These are phyloP conservation scores for Cucumis cinereus DNA, from an alignment of 306 rosid species.

Conservation along the genomic window DNA sequence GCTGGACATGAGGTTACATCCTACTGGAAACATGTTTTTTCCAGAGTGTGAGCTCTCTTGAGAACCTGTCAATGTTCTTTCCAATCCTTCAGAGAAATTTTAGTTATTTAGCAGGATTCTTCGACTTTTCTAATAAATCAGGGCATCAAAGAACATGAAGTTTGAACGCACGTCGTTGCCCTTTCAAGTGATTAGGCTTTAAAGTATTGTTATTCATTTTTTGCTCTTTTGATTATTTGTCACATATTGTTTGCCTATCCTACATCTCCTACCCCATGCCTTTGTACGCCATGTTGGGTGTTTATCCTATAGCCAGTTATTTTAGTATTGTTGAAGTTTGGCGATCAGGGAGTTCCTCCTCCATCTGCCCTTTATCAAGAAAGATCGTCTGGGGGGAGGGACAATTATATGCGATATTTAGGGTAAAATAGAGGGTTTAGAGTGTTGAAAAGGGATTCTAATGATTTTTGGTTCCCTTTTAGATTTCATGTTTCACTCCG, in stretches of 20 bases:
- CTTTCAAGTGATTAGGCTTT: neutral
- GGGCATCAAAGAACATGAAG: neutral
- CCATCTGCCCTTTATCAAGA: no score
- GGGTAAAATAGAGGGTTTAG: no score
- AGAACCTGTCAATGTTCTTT: neutral
- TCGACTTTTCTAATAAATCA: neutral
- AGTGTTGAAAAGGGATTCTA: no score
- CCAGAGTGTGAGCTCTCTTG: neutral
- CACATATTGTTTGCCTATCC: neutral
- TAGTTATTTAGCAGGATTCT: neutral
- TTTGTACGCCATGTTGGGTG: neutral
- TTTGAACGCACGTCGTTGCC: neutral
- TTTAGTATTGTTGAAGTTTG: neutral
- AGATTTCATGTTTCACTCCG: no score
- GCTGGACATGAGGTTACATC: neutral
- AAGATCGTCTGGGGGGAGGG: no score
- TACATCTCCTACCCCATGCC: neutral
- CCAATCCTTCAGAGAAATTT: neutral
- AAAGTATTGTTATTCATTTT: neutral
- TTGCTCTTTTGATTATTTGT: neutral
- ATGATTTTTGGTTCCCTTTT: no score
- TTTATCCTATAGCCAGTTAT: neutral
- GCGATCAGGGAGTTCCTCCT: no score
- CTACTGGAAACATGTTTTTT: neutral
- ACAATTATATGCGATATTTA: no score